A percentile compares a stretch with the other conserved stretches of the same genome.
Evolutionary conservation across 148 eudicot genomes (phyloP).

Genomic region (Heliamphora exappendiculata): DNA sequence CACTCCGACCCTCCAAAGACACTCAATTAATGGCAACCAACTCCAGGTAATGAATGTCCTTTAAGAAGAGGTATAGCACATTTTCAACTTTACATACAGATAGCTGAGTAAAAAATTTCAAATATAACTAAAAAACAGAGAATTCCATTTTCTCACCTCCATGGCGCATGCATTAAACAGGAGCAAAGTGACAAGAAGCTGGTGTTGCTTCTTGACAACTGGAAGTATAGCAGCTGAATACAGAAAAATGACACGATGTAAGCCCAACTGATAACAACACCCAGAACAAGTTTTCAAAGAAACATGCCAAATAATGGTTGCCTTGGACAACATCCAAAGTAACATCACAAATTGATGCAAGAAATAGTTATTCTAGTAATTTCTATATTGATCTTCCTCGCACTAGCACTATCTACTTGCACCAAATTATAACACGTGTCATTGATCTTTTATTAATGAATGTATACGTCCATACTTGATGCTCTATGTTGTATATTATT

Average conservation of each 20-base stretch:
- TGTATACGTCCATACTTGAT: background rate
- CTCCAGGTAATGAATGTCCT: background rate
- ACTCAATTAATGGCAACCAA: background rate
- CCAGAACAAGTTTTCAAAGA: background rate
- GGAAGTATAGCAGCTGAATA: conserved; percentile 38
- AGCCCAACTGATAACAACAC: background rate
- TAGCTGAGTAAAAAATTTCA: background rate
- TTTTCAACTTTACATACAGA: background rate
- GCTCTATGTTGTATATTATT: background rate
- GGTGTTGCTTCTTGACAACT: conserved; percentile 37
- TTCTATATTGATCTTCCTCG: background rate
- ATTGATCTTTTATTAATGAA: background rate
- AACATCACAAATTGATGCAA: background rate
- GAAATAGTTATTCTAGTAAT: background rate
- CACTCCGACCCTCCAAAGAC: background rate
- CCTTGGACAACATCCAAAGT: background rate
- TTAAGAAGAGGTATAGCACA: background rate
- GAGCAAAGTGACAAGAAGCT: conserved; percentile 38
- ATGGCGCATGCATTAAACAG: conserved; percentile 46
- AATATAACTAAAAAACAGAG: background rate
- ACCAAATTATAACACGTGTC: background rate
- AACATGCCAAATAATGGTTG: background rate
- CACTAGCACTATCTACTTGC: background rate
- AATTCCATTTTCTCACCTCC: conserved; percentile 30
- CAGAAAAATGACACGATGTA: background rate